Evolutionary conservation across 2,329 filamentous ascomycete genomes (phyloP), one percentile per base, ranked within the genome.

Genomic region (Lasiodiplodia sp.): DNA sequence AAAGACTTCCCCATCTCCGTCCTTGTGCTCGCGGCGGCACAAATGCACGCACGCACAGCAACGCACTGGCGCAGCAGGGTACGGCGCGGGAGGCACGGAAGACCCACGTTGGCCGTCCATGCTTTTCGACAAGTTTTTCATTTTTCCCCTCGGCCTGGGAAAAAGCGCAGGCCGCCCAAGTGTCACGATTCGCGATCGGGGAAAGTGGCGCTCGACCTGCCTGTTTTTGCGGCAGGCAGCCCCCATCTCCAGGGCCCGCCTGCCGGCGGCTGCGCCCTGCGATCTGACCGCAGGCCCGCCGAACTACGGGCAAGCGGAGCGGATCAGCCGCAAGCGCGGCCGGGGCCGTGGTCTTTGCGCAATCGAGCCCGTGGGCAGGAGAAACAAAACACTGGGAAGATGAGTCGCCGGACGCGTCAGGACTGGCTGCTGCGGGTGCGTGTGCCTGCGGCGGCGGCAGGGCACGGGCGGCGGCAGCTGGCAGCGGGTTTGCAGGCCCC

Each of bases 271-370:
- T 64, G 44, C 60, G 21, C 60, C 58, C 21, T 52, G 60, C 60
- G 60, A 64, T 64, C 60, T 52, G 60, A 64, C 60, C 60, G 44
- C 58, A 63, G 58, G 58, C 40, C 58, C 58, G 58, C 58, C 58
- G 58, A 44, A 31, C 52, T 44, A 67, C 64, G 64, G 64, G 64
- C 53, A 56, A 28, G 44, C 64, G 64, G 64, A 66, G 64, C 55
- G 64, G 65, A 58, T 67, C 53, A 67, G 53, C 65, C 65, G 53
- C 64, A 66, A 57, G 64, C 64, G 52, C 38, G 53, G 23, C 44
- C 21, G 44, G 58, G 44, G 23, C 6, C 44, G 28, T 52, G 60
- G 60, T 52, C 44, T 52, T 52, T 64, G 47, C 60, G 60, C 60
- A 64, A 64, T 64, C 44, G 23, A 60, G 23, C 18, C 37, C 38